Conservation (phyloP, 306 rosid genomes). For the Cercis canadensis region DNA sequence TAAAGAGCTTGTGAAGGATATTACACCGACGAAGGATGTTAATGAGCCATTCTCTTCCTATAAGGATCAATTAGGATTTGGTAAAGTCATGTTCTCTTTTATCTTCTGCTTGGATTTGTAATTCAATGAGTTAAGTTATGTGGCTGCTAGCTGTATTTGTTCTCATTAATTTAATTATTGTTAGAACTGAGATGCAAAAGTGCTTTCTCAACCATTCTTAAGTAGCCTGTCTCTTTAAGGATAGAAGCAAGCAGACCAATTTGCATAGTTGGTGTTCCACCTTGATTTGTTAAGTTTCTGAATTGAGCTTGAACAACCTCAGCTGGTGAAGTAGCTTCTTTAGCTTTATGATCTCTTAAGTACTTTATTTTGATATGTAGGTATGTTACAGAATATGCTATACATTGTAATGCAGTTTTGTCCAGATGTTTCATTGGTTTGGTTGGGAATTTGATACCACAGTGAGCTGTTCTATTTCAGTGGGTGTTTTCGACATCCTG, state of each 20-base stretch:
- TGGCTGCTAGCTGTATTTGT: background rate
- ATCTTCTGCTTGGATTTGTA: background rate
- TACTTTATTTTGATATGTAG: too few species aligned
- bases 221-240: background rate
- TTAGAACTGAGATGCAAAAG: background rate
- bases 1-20: conserved; percentile 85
- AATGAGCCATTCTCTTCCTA: conserved; percentile 86
- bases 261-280: conserved; percentile 5
- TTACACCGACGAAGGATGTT: conserved; percentile 53
- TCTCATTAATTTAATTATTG: conserved; percentile 1
- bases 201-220: background rate
- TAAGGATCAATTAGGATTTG: conserved; percentile 88
- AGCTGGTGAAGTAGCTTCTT: conserved; percentile 22
- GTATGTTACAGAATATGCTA: background rate
- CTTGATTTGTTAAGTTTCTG: conserved; percentile 8
- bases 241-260: background rate
- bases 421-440: conserved; percentile 6
- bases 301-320: conserved; percentile 21
- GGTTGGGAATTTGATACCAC: background rate
- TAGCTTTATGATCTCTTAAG: conserved; percentile 17
- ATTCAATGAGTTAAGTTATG: background rate
- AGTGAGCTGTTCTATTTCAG: conserved; percentile 15
- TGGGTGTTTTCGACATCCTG: background rate
- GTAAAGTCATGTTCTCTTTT: conserved; percentile 44
- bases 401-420: conserved; percentile 5